These are phyloP conservation scores for Paramarasmius palmivorus DNA, from an alignment of 1,284 basidiomycete species.

Conservation along the genomic window DNA sequence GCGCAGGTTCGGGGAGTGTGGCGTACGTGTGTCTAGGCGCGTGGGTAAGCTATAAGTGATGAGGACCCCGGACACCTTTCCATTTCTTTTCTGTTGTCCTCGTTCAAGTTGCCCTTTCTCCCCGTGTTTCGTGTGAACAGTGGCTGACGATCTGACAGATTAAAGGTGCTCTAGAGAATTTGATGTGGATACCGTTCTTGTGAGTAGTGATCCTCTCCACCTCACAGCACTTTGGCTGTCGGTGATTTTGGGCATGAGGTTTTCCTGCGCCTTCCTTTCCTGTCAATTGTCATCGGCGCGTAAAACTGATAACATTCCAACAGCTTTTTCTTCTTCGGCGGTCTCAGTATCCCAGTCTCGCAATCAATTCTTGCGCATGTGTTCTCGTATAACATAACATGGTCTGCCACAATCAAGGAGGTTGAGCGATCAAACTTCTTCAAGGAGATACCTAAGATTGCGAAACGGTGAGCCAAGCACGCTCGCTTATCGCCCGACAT, in stretches of 20 bases:
- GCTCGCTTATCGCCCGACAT: background rate
- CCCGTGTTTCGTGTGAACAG: background rate
- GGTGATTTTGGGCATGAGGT: background rate
- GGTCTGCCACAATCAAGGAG: conserved; percentile 81
- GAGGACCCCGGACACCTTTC: conserved; percentile 10
- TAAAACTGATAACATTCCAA: background rate
- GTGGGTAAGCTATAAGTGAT: background rate
- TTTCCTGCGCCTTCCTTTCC: background rate
- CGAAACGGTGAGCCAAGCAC: conserved; percentile 43
- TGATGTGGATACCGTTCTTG: conserved; percentile 85
- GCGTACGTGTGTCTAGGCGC: background rate
- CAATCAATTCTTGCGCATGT: conserved; percentile 79
- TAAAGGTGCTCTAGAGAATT: conserved; percentile 53
- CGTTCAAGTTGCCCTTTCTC: background rate
- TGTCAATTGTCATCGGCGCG: background rate
- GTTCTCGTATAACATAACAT: conserved; percentile 86
- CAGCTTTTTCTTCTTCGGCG: conserved; percentile 85
- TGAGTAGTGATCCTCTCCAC: conserved; percentile 42
- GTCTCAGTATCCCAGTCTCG: conserved; percentile 73
- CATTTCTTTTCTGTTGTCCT: background rate
- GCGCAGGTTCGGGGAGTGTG: too few species aligned
- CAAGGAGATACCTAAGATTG: conserved; percentile 83
- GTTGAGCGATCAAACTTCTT: conserved; percentile 88
- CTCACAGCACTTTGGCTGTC: background rate
- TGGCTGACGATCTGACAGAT: conserved; percentile 26